Evolutionary conservation across 2,329 filamentous ascomycete genomes (phyloP), one percentile per base, ranked within the genome.

Genomic region (Setomelanomma holmii): DNA sequence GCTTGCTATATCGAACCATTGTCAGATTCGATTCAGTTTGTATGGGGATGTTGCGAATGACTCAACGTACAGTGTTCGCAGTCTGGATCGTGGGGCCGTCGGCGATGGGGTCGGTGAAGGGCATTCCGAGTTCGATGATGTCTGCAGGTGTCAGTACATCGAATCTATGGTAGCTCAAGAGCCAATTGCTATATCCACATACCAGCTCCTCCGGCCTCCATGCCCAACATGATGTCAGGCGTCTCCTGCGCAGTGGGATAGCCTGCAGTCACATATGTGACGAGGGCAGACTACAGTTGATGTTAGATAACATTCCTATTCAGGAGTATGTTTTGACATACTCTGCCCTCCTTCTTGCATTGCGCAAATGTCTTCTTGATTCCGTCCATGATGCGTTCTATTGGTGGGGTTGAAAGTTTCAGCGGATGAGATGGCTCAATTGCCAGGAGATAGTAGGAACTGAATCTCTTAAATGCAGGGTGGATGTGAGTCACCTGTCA

Each of bases 61-160:
- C 49, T 66, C 61, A 66, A 71, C 76, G 68, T 79, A 87, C 86
- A 35, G 91, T 97, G 78, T 99, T 99, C 61, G 95, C 86, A 58
- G 87, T 95, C 80, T 99, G 95, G 63, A 99, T 98, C 4, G 93
- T 97, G 30, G 95, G 95, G 22, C 95, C 95, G 77, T 99, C 95
- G 64, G 93, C 95, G 76, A 98, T 98, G 52, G 95, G 95, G 75
- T 99, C 95, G 68, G 93, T 97, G 79, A 99, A 99, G 45, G 95
- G 95, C 50, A 96, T 87, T 58, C 93, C 95, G 63, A 99, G 86
- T 77, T 99, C 95, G 69, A 99, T 96, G 55, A 99, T 82, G 76
- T 99, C 95, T 91, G 64, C 5, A 44, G 12, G 45, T 36, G 56
- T 64, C 50, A 69, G 64, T 65, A 52, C 47, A 27, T 39, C 39